A percentile compares a stretch with the other conserved stretches of the same genome.
These are phyloP conservation scores for Ramaria sp. DNA, from an alignment of 768 basidiomycete species.

Conservation along the genomic window DNA sequence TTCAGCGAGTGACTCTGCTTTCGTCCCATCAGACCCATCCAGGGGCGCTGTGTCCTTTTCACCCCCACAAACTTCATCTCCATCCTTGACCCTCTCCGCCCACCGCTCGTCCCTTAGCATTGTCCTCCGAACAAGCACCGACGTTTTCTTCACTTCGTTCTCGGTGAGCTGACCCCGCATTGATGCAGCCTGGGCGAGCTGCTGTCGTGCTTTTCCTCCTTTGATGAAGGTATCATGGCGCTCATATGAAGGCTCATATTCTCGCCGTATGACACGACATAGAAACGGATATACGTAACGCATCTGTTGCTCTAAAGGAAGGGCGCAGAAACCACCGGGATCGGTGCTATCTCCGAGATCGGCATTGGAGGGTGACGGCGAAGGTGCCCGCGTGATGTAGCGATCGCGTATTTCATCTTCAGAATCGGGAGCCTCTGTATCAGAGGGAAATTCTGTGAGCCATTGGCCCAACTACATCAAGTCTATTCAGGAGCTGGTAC, in stretches of 20 bases:
- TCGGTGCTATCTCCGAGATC: conserved; percentile 26
- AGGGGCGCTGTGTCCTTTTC: conserved; percentile 6
- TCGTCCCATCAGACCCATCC: conserved; percentile 11
- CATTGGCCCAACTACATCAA: conserved; percentile 1
- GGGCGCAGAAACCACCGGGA: conserved; percentile 29
- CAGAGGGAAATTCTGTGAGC: neutral
- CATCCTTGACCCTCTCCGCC: neutral
- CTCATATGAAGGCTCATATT: conserved; percentile 40
- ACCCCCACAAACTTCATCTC: neutral
- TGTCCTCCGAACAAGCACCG: conserved; percentile 22
- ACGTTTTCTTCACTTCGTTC: conserved; percentile 23
- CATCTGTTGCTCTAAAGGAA: conserved; percentile 49
- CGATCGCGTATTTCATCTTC: neutral
- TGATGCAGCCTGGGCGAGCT: conserved; percentile 24
- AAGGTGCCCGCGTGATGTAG: conserved; percentile 26
- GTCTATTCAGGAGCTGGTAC: neutral
- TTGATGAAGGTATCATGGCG: conserved; percentile 47
- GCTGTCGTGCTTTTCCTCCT: conserved; percentile 40
- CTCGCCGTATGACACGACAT: conserved; percentile 42
- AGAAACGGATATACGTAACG: conserved; percentile 57
- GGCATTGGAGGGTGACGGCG: conserved; percentile 31
- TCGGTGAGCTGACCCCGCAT: conserved; percentile 27
- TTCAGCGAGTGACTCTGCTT: conserved; percentile 5
- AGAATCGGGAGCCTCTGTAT: conserved; percentile 2
- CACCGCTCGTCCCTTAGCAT: conserved; percentile 15